Base-by-base conservation (phyloP, 2,329 filamentous ascomycete genomes). In the Dichotomopilus funicola region DNA sequence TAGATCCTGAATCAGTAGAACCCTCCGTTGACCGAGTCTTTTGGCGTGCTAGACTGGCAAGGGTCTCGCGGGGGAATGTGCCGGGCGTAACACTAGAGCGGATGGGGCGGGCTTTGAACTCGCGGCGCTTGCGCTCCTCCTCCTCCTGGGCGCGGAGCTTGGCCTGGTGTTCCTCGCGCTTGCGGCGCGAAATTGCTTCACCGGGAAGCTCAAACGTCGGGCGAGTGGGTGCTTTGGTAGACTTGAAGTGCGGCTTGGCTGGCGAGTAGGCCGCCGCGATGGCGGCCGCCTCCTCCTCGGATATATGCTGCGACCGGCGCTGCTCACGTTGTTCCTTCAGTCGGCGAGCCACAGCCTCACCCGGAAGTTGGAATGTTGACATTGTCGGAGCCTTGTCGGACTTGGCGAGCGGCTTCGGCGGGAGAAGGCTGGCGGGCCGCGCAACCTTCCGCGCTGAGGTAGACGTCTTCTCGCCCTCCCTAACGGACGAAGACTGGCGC, bases 191-290 rank as follows among this genome's bases (percentile, higher is more conserved):
- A 49, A 85, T 78, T 3, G 78, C 79, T 63, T 86, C 83, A 7
- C 83, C 82, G 0, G 83, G 82, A 44, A 87, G 73, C 68, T 85
- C 81, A 68, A 86, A 86, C 5, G 70, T 75, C 9, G 83, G 75
- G 31, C 75, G 75, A 1, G 79, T 79, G 13, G 76, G 73, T n/a
- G 72, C 68, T 62, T 77, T 84, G 47, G 68, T 73, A 19, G 77
- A 79, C 63, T 75, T 81, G 49, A 74, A 69, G 53, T 62, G 62
- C 56, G 76, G 75, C 54, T 73, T 70, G 3, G 75, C 70, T 51
- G 74, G 62, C 1, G 61, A 61, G 46, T 51, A 59, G 43, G 55
- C 40, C 27, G 46, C 57, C 10, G 55, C 55, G 10, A 55, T 41
- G 12, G 60, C 52, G 3, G 58, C 55, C 1, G 61, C 59, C 12